Percentiles rank a stretch among this genome's conserved stretches.
These are phyloP conservation scores for Apodospora peruviana DNA, from an alignment of 495 filamentous ascomycete species.

Conservation along the genomic window DNA sequence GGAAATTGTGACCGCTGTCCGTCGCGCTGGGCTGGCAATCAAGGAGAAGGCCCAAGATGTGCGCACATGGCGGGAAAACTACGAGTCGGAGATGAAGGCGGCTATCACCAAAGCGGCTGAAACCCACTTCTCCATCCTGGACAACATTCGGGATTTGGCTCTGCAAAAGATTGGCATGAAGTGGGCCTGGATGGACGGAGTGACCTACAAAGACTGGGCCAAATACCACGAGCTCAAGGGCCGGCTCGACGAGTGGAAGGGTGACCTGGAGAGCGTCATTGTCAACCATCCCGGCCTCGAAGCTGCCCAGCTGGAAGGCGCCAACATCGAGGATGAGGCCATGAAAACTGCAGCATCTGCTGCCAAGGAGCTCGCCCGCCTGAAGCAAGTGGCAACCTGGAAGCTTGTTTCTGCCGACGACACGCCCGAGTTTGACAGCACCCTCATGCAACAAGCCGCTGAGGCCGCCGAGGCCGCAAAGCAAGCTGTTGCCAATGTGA, in stretches of 20 bases:
- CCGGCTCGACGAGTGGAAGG: constrained; percentile 77
- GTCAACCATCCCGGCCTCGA: constrained; percentile 65
- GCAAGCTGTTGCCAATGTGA: constrained; percentile 14
- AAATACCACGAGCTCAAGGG: constrained; percentile 82
- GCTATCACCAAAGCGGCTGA: constrained; percentile 71
- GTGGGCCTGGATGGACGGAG: constrained; percentile 93
- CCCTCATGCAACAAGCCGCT: constrained; percentile 36
- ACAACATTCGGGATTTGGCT: constrained; percentile 78
- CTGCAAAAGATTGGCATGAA: constrained; percentile 95
- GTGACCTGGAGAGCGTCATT: constrained; percentile 68
- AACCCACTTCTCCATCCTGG: constrained; percentile 75
- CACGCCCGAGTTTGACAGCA: constrained; percentile 65
- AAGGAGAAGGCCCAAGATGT: constrained; percentile 77
- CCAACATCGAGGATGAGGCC: constrained; percentile 64
- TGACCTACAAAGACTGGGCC: constrained; percentile 95
- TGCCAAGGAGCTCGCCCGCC: constrained; percentile 72
- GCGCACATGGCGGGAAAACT: constrained; percentile 70
- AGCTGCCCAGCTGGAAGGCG: constrained; percentile 61
- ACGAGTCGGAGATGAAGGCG: constrained; percentile 60
- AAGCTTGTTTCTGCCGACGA: constrained; percentile 75
- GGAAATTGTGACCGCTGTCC: constrained; percentile 58
- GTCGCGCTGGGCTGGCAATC: constrained; percentile 67
- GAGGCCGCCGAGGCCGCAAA: constrained; percentile 29
- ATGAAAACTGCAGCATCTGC: constrained; percentile 76
- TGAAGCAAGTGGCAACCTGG: constrained; percentile 83